These are phyloP conservation scores for Ophiostoma sp. DNA, from an alignment of 2,329 filamentous ascomycete genomes.

Conservation along the genomic window DNA sequence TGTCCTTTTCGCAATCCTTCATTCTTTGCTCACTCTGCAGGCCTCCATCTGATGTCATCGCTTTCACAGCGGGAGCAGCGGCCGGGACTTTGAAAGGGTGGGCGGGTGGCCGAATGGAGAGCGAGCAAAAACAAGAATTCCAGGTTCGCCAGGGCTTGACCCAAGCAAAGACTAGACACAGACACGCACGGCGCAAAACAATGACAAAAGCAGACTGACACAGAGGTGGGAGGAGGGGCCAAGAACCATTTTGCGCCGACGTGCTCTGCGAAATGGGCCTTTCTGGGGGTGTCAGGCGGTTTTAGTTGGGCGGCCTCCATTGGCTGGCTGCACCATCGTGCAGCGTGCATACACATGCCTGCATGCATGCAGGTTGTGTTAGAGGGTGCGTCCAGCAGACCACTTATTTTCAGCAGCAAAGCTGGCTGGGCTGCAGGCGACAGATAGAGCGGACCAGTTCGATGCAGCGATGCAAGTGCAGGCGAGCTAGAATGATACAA, in stretches of 20 bases:
- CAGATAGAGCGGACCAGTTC: conserved; percentile 15
- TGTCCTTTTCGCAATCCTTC: not conserved
- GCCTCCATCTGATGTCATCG: conserved; percentile 18
- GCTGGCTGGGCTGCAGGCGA: conserved; percentile 8
- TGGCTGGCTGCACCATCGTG: conserved; percentile 27
- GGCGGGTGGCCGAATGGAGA: conserved; percentile 3
- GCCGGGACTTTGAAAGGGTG: conserved; percentile 1
- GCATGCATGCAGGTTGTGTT: conserved; percentile 26
- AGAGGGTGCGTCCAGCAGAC: conserved; percentile 27
- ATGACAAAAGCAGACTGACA: not conserved
- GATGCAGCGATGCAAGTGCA: conserved; percentile 21
- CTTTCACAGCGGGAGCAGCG: not conserved
- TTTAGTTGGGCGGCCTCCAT: conserved; percentile 28
- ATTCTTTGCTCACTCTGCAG: not conserved
- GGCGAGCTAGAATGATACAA: not conserved
- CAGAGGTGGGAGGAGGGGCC: not conserved
- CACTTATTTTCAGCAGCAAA: conserved; percentile 28
- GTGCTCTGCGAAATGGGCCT: conserved; percentile 18
- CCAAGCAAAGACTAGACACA: not conserved
- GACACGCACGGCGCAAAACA: not conserved
- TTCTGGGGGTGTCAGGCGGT: conserved; percentile 31
- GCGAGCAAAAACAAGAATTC: not conserved
- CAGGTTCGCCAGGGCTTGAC: not conserved
- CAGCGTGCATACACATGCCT: conserved; percentile 28
- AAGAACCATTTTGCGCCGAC: not conserved